Evolutionary conservation across 495 filamentous ascomycete species (phyloP).

Genomic region (Penicillium longicatenatum): DNA sequence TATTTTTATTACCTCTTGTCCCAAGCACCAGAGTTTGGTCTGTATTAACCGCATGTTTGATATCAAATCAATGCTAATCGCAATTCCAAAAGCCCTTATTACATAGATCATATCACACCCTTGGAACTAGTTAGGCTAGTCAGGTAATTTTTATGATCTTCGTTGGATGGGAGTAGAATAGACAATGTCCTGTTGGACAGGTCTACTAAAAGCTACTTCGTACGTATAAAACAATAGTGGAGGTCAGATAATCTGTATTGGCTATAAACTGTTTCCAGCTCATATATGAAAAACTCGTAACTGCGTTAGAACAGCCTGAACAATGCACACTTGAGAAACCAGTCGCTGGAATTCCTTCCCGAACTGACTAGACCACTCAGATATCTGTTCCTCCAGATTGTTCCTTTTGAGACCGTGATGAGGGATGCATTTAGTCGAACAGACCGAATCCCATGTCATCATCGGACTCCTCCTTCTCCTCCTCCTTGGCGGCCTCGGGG

Average conservation of each 20-base stretch:
- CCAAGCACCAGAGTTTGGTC: background rate
- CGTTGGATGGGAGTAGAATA: background rate
- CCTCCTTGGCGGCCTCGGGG: constrained; percentile 72
- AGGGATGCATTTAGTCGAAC: constrained; percentile 72
- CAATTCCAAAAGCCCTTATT: background rate
- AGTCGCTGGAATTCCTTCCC: constrained; percentile 33
- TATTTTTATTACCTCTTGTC: background rate
- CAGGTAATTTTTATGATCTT: too few species aligned
- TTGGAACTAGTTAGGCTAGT: too few species aligned
- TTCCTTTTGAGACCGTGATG: constrained; percentile 28
- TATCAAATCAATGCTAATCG: background rate
- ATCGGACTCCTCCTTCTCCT: constrained; percentile 90
- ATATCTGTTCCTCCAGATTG: constrained; percentile 39
- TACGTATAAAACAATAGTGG: constrained; percentile 20
- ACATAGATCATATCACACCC: background rate
- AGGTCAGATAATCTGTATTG: constrained; percentile 48
- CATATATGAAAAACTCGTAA: constrained; percentile 44
- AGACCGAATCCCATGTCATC: constrained; percentile 99
- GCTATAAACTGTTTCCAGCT: constrained; percentile 45
- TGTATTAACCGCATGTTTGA: background rate
- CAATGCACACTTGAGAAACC: constrained; percentile 37
- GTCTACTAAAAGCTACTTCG: constrained; percentile 9
- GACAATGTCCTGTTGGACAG: background rate
- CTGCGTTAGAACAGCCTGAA: constrained; percentile 45
- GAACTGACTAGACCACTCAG: constrained; percentile 39